Evolutionary conservation across 768 basidiomycete genomes (phyloP).

Genomic region (Lepiota brunneoincarnata): DNA sequence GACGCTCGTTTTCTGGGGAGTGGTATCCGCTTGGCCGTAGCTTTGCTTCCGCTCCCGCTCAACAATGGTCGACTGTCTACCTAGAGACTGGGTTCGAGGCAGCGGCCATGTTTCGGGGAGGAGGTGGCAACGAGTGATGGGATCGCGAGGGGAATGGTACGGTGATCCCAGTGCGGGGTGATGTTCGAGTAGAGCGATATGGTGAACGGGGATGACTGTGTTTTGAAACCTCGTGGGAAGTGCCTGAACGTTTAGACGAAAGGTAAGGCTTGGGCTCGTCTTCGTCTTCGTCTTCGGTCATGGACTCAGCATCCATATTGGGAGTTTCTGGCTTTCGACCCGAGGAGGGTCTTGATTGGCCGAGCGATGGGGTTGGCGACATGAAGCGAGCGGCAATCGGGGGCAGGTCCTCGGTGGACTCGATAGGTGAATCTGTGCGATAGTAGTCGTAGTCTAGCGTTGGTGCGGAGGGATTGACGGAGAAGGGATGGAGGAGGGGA

Average conservation of each 20-base stretch:
- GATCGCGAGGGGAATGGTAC: constrained; percentile 81
- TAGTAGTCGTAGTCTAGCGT: constrained; percentile 70
- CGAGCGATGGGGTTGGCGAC: constrained; percentile 57
- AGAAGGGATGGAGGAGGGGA: constrained; percentile 83
- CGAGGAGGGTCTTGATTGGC: constrained; percentile 31
- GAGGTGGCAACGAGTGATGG: constrained; percentile 73
- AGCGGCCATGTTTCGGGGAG: constrained; percentile 52
- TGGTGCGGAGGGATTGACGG: constrained; percentile 42
- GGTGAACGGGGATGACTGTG: constrained; percentile 76
- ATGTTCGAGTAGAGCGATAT: constrained; percentile 53
- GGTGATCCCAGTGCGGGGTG: constrained; percentile 36
- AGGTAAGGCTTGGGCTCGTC: constrained; percentile 48
- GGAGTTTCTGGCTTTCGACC: constrained; percentile 54
- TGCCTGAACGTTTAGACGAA: constrained; percentile 40
- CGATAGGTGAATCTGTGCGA: constrained; percentile 64
- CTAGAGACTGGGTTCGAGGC: constrained; percentile 75
- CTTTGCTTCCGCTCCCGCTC: constrained; percentile 52
- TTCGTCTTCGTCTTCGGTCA: constrained; percentile 69
- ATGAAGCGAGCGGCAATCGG: constrained; percentile 94
- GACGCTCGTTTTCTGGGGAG: constrained; percentile 43
- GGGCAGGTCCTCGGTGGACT: constrained; percentile 71
- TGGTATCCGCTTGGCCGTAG: constrained; percentile 34
- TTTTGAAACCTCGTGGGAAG: constrained; percentile 40
- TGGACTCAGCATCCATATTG: constrained; percentile 70
- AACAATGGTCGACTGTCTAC: constrained; percentile 58